phyloP scores from a whole-genome alignment of 2,329 filamentous ascomycete genomes.

The Clarireedia sp. region DNA sequence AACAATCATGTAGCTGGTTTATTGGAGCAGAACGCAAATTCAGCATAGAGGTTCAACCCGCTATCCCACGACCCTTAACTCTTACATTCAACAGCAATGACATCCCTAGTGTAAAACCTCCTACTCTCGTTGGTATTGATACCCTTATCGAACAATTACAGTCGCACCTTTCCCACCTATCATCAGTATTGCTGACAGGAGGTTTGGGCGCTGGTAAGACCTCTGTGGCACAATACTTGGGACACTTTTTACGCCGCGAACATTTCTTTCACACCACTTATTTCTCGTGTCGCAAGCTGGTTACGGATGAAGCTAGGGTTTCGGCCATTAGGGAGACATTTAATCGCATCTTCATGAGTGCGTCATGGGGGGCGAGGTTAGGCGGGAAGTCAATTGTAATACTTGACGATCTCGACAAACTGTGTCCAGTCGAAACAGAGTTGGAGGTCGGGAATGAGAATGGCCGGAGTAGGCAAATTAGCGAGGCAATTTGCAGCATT shows the following conservation, averaged over 20 bases:
- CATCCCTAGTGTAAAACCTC: slow-evolving; percentile 42
- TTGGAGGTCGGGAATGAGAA: slow-evolving; percentile 91
- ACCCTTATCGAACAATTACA: slow-evolving; percentile 62
- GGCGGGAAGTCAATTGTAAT: slow-evolving; percentile 80
- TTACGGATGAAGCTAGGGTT: slow-evolving; percentile 84
- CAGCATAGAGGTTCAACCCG: slow-evolving; percentile 66
- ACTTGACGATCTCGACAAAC: slow-evolving; percentile 84
- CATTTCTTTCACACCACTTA: slow-evolving; percentile 76
- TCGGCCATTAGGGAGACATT: slow-evolving; percentile 87
- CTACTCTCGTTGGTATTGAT: slow-evolving; percentile 76
- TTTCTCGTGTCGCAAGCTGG: slow-evolving; percentile 76
- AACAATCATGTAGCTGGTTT: slow-evolving; percentile 58
- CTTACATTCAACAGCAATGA: slow-evolving; percentile 32
- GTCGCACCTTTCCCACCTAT: slow-evolving; percentile 72
- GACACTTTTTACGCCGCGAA: slow-evolving; percentile 62
- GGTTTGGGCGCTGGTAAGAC: slow-evolving; percentile 88
- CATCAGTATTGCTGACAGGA: slow-evolving; percentile 83
- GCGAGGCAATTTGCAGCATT: slow-evolving; percentile 76
- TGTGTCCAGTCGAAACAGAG: slow-evolving; percentile 91
- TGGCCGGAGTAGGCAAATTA: slow-evolving; percentile 82
- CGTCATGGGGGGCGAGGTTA: slow-evolving; percentile 82
- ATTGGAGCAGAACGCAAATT: slow-evolving; percentile 68
- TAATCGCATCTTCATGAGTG: slow-evolving; percentile 74
- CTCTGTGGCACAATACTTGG: slow-evolving; percentile 67
- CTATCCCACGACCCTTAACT: slow-evolving; percentile 59